Base-by-base conservation (phyloP, 129 eudicot genomes). In the Cynara cardunculus region DNA sequence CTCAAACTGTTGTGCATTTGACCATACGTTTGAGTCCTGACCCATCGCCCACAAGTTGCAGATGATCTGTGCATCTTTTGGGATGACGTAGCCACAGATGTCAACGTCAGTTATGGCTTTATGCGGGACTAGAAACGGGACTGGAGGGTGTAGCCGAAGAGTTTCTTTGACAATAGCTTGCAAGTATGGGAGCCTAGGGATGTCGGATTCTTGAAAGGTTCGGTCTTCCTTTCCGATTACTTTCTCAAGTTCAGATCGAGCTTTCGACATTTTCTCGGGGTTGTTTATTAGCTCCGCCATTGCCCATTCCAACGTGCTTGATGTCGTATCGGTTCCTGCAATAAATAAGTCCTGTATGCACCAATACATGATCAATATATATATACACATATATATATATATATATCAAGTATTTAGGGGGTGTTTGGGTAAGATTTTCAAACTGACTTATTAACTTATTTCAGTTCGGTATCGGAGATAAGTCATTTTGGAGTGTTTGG, bases 261-360 rank as follows among this genome's bases (percentile, higher is more conserved):
- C 86, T 70, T 72, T 85, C 16, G 69, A 41, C 86, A 89, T 71
- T 16, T 82, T 89, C 11, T 70, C 80, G 0, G 90, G 89, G 64
- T 74, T 82, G 26, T 74, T 82, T 14, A 89, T n/a, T 28, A 89
- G 46, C 71, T 89, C 90, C 13, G 88, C 75, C 89, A 89, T 89
- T 16, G 92, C 92, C 92, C 92, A 86, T 86, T 89, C 89, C 25
- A 84, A 53, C 10, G 92, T 86, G 73, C 78, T 76, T 16, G 89
- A 84, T 49, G 92, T 81, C 1, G 92, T 89, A 68, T 89, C 92
- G 0, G 88, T 84, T 9, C 86, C 88, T 1, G 87, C 89, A 3
- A 81, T 72, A 82, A 89, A 84, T 71, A 89, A 35, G 19, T 86
- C 89, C 92, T 88, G 73, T 6, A 34, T 34, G 0, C 39, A 34